These are phyloP conservation scores for Leccinum subgranulosum DNA, from an alignment of 768 basidiomycete species.

Conservation along the genomic window DNA sequence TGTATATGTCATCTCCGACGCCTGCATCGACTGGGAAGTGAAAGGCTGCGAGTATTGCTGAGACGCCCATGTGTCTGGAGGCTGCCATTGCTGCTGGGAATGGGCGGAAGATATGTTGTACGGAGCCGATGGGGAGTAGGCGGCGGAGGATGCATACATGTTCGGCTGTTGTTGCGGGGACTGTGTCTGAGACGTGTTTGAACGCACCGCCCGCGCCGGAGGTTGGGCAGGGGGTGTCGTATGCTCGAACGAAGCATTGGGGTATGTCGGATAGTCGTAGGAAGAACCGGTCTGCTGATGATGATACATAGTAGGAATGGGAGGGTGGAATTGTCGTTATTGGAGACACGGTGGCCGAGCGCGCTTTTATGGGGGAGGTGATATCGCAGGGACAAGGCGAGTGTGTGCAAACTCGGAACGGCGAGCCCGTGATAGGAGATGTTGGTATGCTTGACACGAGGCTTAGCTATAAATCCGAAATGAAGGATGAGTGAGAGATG, in stretches of 20 bases:
- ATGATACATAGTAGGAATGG: slow-evolving; percentile 52
- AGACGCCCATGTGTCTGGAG: slow-evolving; percentile 36
- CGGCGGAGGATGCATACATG: slow-evolving; percentile 29
- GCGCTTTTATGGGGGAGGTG: slow-evolving; percentile 30
- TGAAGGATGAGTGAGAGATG: slow-evolving; percentile 33
- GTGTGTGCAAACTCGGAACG: slow-evolving; percentile 29
- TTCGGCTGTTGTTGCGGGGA: slow-evolving; percentile 27
- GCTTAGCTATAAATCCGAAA: slow-evolving; percentile 36
- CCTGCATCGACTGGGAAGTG: slow-evolving; percentile 31
- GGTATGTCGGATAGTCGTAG: slow-evolving; percentile 53
- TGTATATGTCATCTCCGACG: slow-evolving; percentile 32
- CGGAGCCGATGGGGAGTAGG: slow-evolving; percentile 27
- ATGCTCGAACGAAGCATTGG: slow-evolving; percentile 25
- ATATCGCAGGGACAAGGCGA: slow-evolving; percentile 26
- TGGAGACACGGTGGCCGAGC: slow-evolving; percentile 17
- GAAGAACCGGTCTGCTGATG: slow-evolving; percentile 41
- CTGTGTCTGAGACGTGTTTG: slow-evolving; percentile 33
- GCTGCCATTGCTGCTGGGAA: slow-evolving; percentile 38
- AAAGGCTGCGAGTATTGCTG: slow-evolving; percentile 33
- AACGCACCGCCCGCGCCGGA: slow-evolving; percentile 28
- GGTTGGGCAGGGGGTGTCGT: slow-evolving; percentile 27
- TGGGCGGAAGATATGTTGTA: slow-evolving; percentile 29
- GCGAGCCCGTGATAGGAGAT: slow-evolving; percentile 29
- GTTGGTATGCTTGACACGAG: slow-evolving; percentile 30
- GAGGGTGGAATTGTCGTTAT: slow-evolving; percentile 34